Evolutionary conservation across 106 monocot species (phyloP).

Genomic region (Acorus calamus): DNA sequence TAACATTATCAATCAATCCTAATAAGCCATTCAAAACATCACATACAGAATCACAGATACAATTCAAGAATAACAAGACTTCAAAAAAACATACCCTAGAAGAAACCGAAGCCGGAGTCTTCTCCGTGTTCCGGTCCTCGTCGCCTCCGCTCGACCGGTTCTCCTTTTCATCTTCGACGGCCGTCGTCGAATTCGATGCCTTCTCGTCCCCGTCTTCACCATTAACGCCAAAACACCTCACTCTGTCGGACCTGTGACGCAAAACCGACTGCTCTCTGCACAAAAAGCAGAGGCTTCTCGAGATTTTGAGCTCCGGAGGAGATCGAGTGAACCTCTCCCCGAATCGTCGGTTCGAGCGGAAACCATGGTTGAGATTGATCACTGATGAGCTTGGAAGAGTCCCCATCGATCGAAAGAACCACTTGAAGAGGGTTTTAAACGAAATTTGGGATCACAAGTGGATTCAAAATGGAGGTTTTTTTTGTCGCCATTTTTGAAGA

Average conservation of each 20-base stretch:
- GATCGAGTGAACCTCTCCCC: slow-evolving; percentile 4
- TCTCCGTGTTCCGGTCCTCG: slow-evolving; percentile 27
- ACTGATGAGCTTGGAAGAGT: slow-evolving; percentile 39
- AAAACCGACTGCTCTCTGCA: slow-evolving; percentile 10
- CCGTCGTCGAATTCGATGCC: slow-evolving; percentile 5
- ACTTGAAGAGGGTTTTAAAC: too few relatives aligned
- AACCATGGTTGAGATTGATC: slow-evolving; percentile 21
- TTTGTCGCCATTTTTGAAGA: too few relatives aligned
- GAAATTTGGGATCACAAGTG: too few relatives aligned
- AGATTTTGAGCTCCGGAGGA: not conserved
- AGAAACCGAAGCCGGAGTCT: slow-evolving; percentile 21
- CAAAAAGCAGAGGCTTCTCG: slow-evolving; percentile 8
- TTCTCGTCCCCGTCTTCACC: slow-evolving; percentile 17
- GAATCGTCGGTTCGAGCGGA: slow-evolving; percentile 2
- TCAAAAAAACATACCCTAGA: slow-evolving; percentile 16
- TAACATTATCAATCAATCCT: not conserved
- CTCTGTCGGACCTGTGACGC: slow-evolving; percentile 13
- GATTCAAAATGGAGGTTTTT: too few relatives aligned
- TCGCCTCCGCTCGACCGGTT: slow-evolving; percentile 2
- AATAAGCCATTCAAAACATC: not conserved
- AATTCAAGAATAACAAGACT: not conserved
- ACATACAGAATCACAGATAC: not conserved
- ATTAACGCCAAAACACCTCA: slow-evolving; percentile 24
- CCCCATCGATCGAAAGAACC: slow-evolving; percentile 18
- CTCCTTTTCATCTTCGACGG: slow-evolving; percentile 26